phyloP scores from a whole-genome alignment of 768 basidiomycete genomes.

The Boletus barrowsii region DNA sequence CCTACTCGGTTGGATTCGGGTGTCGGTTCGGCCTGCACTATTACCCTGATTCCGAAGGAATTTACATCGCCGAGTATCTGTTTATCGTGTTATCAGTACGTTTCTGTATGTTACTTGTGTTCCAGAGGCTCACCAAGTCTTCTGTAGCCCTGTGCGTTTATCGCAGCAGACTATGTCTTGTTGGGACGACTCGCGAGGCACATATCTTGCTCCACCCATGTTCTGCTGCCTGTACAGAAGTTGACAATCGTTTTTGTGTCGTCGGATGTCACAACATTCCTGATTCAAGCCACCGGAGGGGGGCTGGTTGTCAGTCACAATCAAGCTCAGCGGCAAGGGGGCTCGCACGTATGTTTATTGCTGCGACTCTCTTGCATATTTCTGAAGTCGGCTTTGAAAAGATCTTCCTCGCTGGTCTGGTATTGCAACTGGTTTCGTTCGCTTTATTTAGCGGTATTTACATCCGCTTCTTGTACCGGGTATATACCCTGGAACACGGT shows the following conservation, averaged over 20 bases:
- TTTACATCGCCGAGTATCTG: constrained; percentile 57
- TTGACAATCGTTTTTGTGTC: constrained; percentile 59
- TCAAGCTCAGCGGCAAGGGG: constrained; percentile 21
- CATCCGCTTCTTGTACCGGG: constrained; percentile 46
- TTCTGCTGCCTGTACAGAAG: constrained; percentile 45
- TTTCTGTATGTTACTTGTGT: constrained; percentile 7
- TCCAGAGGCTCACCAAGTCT: background rate
- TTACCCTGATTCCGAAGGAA: constrained; percentile 48
- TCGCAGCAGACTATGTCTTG: constrained; percentile 64
- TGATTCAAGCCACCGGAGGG: constrained; percentile 50
- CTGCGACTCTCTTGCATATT: background rate
- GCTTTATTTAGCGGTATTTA: constrained; percentile 45
- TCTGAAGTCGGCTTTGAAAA: constrained; percentile 41
- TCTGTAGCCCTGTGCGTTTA: constrained; percentile 67
- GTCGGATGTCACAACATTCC: constrained; percentile 63
- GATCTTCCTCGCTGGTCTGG: constrained; percentile 59
- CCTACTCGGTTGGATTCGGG: constrained; percentile 54
- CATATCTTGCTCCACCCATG: constrained; percentile 44
- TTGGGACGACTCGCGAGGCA: constrained; percentile 57
- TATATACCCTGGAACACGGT: constrained; percentile 34
- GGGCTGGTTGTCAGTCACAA: constrained; percentile 1
- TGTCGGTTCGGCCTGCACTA: constrained; percentile 54
- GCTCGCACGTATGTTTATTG: constrained; percentile 35
- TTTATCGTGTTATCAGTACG: constrained; percentile 55
- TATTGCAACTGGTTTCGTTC: constrained; percentile 54